Base-by-base conservation (phyloP, 495 filamentous ascomycete genomes). In the Lophium mytilinum region DNA sequence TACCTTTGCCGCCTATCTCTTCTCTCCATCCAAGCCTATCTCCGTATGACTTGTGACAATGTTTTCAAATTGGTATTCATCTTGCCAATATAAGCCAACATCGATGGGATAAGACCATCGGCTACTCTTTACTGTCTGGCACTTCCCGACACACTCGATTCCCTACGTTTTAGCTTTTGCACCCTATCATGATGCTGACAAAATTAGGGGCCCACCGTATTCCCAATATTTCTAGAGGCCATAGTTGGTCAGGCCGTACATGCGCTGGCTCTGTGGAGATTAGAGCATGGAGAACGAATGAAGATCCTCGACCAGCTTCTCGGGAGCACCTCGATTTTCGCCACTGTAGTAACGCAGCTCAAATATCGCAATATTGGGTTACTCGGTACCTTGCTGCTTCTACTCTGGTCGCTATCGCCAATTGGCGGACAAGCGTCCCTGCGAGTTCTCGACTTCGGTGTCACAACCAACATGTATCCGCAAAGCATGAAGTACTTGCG, bases 211-310 rank as follows among this genome's bases (percentile, higher is more conserved):
- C 56, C 61, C 0, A 63, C 56, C 15, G 30, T 58, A 1, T 59
- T 59, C 37, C 56, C 61, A 7, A 59, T 63, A 19, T 42, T 63
- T 12, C 56, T 63, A 37, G 56, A 56, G 8, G 61, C 61, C 12
- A 56, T 56, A 18, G 46, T 63, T 9, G 48, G 61, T 10, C 51
- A 52, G 30, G 56, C 56, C 12, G 53, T 63, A 45, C 56, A 58
- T 18, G 36, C 56, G 34, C 51, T 58, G n/a, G 51, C 53, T 11
- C 56, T 56, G 12, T 63, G 61, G 61, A 53, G 61, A 34, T 48
- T 63, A 9, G 61, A 63, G 46, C 52, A 49, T n/a, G 61, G 61
- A 19, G 61, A 58, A 36, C 56, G 61, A 9, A 52, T 63, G 47
- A 57, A 54, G 30, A 39, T 59, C 0, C 56, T 63, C 7, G 61